Evolutionary conservation across 1,284 basidiomycete genomes (phyloP).

Genomic region (Trichosporon coremiiforme): DNA sequence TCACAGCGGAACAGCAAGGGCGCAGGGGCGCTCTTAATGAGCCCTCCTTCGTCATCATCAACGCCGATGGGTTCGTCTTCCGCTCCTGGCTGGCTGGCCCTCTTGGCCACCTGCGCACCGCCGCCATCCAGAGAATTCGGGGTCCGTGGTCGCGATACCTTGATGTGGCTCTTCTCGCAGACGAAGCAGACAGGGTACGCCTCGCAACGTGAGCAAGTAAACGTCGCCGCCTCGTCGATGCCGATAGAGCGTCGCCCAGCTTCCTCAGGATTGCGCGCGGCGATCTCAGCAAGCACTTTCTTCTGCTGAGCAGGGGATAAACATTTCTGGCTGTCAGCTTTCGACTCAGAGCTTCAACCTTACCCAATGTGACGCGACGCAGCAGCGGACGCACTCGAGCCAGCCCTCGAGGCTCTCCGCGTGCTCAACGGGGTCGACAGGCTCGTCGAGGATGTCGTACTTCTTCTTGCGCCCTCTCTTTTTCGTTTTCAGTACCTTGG

Average conservation of each 20-base stretch:
- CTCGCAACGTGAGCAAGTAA: constrained; percentile 73
- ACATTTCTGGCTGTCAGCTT: constrained; percentile 59
- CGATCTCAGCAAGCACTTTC: constrained; percentile 65
- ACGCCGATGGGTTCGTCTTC: constrained; percentile 20
- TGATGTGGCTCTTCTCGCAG: constrained; percentile 59
- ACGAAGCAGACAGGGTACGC: constrained; percentile 75
- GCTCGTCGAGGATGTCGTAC: constrained; percentile 54
- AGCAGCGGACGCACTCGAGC: constrained; percentile 60
- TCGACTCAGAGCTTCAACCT: too few species aligned
- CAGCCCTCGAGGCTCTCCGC: constrained; percentile 71
- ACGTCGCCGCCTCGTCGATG: constrained; percentile 69
- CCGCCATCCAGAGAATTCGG: not conserved
- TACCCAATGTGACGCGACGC: constrained; percentile 15
- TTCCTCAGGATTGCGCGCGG: constrained; percentile 55
- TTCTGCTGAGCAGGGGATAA: constrained; percentile 58
- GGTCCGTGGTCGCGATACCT: not conserved
- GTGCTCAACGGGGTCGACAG: constrained; percentile 62
- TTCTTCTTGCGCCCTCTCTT: constrained; percentile 51
- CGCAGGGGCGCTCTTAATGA: constrained; percentile 19
- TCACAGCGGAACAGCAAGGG: constrained; percentile 73
- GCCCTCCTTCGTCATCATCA: constrained; percentile 31
- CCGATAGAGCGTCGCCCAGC: constrained; percentile 56
- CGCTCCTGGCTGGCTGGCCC: not conserved
- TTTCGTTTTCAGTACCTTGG: constrained; percentile 35
- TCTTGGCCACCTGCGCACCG: not conserved